Evolutionary conservation across 208 protist species (phyloP).

Genomic region (Leishmania tarentolae): DNA sequence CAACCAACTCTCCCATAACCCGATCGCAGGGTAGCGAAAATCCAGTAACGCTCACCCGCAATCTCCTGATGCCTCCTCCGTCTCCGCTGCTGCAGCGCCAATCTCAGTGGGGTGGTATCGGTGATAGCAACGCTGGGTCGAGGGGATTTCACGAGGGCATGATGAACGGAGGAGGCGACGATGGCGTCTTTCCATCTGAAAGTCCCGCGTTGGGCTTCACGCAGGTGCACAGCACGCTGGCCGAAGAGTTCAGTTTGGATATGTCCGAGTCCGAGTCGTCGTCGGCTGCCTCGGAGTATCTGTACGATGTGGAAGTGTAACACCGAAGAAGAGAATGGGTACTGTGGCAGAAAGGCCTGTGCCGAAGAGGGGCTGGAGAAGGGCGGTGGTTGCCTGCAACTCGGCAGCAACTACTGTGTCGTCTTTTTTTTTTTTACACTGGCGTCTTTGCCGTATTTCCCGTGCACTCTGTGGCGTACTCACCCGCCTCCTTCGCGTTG

Average conservation of each 20-base stretch:
- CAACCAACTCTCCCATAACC: neutral
- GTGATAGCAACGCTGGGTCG: neutral
- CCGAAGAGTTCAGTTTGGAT: constrained; percentile 70
- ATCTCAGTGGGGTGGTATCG: constrained; percentile 2
- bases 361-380: neutral
- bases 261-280: constrained; percentile 46
- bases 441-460: neutral
- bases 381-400: neutral
- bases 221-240: constrained; percentile 50
- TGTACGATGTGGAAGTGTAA: constrained; percentile 33
- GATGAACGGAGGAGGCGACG: neutral
- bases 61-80: constrained; percentile 2
- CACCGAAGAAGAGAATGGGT: neutral
- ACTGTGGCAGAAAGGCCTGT: neutral
- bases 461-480: neutral
- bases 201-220: constrained; percentile 64
- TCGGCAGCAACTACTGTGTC: neutral
- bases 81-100: constrained; percentile 13
- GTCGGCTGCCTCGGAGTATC: constrained; percentile 45
- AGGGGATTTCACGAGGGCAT: neutral
- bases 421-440: neutral
- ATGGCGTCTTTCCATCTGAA: constrained; percentile 15
- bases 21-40: neutral
- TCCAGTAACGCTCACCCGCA: constrained; percentile 7
- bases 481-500: neutral